Base-by-base conservation (phyloP, 257 asterid species). In the Petunia secreta region DNA sequence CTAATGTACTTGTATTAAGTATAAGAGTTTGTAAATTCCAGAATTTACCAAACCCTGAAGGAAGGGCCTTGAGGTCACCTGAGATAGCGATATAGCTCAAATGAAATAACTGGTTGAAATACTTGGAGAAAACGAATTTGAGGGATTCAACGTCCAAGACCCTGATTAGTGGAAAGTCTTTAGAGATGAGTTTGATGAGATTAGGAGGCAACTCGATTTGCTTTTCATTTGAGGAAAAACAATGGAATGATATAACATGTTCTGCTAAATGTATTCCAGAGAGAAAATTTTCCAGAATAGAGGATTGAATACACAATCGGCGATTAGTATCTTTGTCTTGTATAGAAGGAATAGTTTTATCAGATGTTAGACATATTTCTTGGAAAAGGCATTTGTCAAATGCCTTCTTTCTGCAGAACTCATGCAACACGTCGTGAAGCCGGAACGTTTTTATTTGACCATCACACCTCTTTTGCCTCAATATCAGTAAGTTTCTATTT, bases 401-500 rank as follows among this genome's bases (percentile, higher is more conserved):
- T 3, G 82, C 87, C 40, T 71, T 78, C 4, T 4, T 8, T 68
- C 69, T 84, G 74, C 87, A 84, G 6, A 84, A 84, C n/a, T 66
- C 76, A 14, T 79, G 80, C 36, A 84, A 39, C 0, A 78, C 77
- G 55, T 80, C 82, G 11, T 76, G 81, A 8, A 80, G n/a, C 1
- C 67, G 66, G 10, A 77, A 80, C 4, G 84, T 80, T 46, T 84
- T 77, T 11, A 84, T 81, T 25, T 41, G 75, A 48, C 84, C 82
- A 55, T 68, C 71, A 0, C 63, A 52, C 38, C 78, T 62, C 71
- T 65, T 80, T 39, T 77, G 65, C 43, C 25, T 74, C 37, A 73
- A 69, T 84, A 84, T 84, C 74, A 84, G 75, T 15, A 84, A 50
- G 8, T 75, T 84, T 64, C 87, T 80, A 5, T 60, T 75, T 1